Conservation (phyloP, 805 yeast species). For the Candida schatavii region DNA sequence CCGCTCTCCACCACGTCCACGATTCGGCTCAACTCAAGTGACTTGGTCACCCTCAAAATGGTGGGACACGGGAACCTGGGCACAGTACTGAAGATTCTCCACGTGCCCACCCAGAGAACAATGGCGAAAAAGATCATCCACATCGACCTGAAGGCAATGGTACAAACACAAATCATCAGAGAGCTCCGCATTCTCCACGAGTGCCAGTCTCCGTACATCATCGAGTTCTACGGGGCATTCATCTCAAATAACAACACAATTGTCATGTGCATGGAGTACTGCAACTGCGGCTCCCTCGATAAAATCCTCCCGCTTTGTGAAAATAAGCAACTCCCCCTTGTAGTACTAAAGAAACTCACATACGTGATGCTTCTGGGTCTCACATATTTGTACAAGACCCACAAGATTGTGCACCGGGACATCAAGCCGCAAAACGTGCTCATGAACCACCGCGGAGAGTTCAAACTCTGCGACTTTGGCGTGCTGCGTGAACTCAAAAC, state of each 20-base stretch:
- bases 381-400: conserved; percentile 74
- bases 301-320: conserved; percentile 59
- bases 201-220: conserved; percentile 78
- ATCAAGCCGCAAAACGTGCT: conserved; percentile 94
- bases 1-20: conserved; percentile 35
- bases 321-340: conserved; percentile 47
- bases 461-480: conserved; percentile 95
- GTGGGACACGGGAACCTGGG: conserved; percentile 96
- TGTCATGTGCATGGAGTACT: conserved; percentile 91
- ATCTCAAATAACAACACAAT: conserved; percentile 64
- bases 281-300: conserved; percentile 92
- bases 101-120: conserved; percentile 79
- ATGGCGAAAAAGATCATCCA: conserved; percentile 91
- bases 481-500: conserved; percentile 92
- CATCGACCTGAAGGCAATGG: conserved; percentile 74
- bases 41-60: conserved; percentile 69
- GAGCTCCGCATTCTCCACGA: conserved; percentile 90
- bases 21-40: conserved; percentile 44
- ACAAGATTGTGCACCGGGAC: conserved; percentile 91
- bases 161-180: conserved; percentile 79
- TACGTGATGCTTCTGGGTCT: conserved; percentile 78
- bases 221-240: conserved; percentile 89
- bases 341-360: conserved; percentile 69
- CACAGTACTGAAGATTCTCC: conserved; percentile 82
- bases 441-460: conserved; percentile 79